Base-by-base conservation (phyloP, 2,329 filamentous ascomycete genomes). In the Fusarium hainanense region DNA sequence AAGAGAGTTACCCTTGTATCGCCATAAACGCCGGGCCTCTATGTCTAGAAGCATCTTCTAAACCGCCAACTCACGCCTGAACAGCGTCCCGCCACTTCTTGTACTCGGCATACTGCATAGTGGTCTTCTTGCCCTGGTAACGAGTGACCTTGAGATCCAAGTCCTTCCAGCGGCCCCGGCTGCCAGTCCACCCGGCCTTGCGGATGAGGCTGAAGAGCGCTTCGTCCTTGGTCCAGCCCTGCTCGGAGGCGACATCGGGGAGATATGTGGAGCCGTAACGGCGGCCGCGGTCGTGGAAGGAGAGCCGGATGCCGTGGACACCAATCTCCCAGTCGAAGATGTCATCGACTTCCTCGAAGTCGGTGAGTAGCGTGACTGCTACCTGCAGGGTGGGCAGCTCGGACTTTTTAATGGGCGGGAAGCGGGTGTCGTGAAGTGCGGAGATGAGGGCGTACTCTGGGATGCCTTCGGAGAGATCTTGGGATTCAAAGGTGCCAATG, bases 181-280 rank as follows among this genome's bases (percentile, higher is more conserved):
- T 93, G 2, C 93, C 94, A 61, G 86, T 87, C 94, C 94, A 99
- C 2, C 96, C 96, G 1, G 94, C 94, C 85, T 99, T 99, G 63
- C 93, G 87, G 91, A 98, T 96, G 77, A 98, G 82, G 80, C 93
- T 97, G 56, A 94, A 86, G 4, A 99, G 80, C 0, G 95, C 93
- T 85, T 98, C 93, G 78, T 98, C 94, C 80, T 96, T 94, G 13
- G 88, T 93, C 96, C 96, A 99, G 18, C 93, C 94, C 79, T 98
- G 96, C 83, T 99, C 96, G 2, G 87, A 83, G 12, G 95, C 92
- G 8, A 99, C 94, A 77, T 98, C 93, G 0, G 96, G 96, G 16
- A 99, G 86, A 76, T 98, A 99, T 0, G 96, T 98, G 1, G 93
- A 88, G 18, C 94, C 93, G 77, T 93, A 93, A 48, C 92, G 88